Base-by-base conservation (phyloP, 257 asterid genomes). In the Dorcoceras hygrometricum region DNA sequence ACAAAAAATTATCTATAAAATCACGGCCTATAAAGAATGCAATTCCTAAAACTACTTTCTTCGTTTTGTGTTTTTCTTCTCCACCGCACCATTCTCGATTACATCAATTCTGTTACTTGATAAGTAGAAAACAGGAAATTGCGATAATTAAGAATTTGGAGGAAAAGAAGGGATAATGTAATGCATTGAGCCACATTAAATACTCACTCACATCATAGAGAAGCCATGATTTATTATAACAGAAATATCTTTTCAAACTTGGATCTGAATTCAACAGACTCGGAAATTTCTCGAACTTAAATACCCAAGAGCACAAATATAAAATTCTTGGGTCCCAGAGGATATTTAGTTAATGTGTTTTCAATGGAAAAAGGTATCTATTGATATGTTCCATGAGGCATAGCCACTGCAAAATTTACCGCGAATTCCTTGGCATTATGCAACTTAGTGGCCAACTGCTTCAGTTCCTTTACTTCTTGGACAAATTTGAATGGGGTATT, bases 401-500 rank as follows among this genome's bases (percentile, higher is more conserved):
- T 36, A 70, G 48, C 36, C 57, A 36, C 27, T 22, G 43, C 36
- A 67, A 67, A 61, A 55, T 53, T 75, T 89, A 92, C 99, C 86
- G 99, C 97, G 82, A 94, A 90, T 75, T 90, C 99, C 76, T 90
- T 80, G 71, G 73, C 95, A 55, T 36, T 68, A 10, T 85, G 87
- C 71, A 94, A 82, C 78, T 87, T 94, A 70, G 75, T 62, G 58
- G 96, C 96, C 54, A 94, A 71, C 80, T 77, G 88, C 87, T 94
- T 94, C 85, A 94, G 74, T 69, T 87, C 99, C 79, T 90, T 94
- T 63, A 94, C 91, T 4, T 90, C 96, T 75, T 85, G 84, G 66
- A 94, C 97, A 69, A 79, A 55, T 57, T 63, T 83, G 72, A 94
- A 90, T 59, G 96, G 97, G 27, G 97, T 94, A 70, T 27, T 74